Conservation (phyloP, 805 yeast genomes). For the Schwanniomyces polymorphus region DNA sequence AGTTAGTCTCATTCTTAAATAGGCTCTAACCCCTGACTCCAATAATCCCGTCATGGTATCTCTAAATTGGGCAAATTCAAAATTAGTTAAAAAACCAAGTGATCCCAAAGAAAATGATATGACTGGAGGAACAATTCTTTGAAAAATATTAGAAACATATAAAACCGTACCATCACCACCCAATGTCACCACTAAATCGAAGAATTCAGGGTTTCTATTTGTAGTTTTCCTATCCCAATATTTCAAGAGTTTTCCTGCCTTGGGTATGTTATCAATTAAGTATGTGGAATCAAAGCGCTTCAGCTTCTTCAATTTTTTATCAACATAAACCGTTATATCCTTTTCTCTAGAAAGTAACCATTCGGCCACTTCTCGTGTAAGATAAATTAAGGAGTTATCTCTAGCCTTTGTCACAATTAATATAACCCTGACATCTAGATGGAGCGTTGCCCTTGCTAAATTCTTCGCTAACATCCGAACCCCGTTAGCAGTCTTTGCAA, state of each 20-base stretch:
- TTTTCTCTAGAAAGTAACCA: constrained; percentile 57
- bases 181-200: constrained; percentile 44
- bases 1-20: constrained; percentile 83
- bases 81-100: constrained; percentile 62
- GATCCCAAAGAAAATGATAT: constrained; percentile 46
- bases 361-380: constrained; percentile 77
- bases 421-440: constrained; percentile 65
- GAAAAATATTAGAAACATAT: constrained; percentile 43
- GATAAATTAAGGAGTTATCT: constrained; percentile 71
- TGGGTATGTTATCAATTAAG: constrained; percentile 47
- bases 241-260: constrained; percentile 46
- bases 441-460: constrained; percentile 67
- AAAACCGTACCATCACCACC: constrained; percentile 50
- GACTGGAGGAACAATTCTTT: constrained; percentile 48
- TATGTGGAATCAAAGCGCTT: constrained; percentile 62
- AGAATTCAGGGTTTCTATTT: constrained; percentile 35
- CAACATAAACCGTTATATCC: constrained; percentile 64
- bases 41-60: constrained; percentile 57
- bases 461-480: constrained; percentile 75
- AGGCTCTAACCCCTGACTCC: constrained; percentile 68
- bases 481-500: constrained; percentile 80
- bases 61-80: constrained; percentile 72
- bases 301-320: constrained; percentile 60
- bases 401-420: constrained; percentile 89
- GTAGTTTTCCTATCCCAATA: constrained; percentile 73